Conservation (phyloP, 1,139 yeast species). For the Ogataea hybrid region DNA sequence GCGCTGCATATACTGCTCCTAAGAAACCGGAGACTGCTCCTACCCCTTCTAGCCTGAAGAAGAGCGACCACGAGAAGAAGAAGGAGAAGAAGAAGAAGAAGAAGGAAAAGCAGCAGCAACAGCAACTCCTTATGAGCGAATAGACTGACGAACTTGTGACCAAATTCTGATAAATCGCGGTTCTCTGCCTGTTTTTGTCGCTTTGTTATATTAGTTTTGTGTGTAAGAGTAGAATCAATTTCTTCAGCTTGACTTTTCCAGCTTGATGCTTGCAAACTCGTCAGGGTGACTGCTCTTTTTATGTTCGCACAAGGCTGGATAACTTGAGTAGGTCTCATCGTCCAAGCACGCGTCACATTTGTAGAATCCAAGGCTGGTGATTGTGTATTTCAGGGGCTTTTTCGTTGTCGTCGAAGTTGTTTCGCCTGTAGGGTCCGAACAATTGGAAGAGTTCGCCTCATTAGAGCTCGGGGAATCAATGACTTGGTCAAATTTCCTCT, state of each 20-base stretch:
- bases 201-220: slow-evolving; percentile 13
- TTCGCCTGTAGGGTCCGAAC: slow-evolving; percentile 2
- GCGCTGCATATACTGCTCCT: slow-evolving; percentile 33
- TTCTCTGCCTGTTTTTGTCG: slow-evolving; percentile 6
- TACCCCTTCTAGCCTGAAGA: slow-evolving; percentile 28
- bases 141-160: slow-evolving; percentile 3
- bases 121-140: slow-evolving; percentile 9
- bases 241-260: slow-evolving; percentile 5
- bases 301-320: slow-evolving; percentile 22
- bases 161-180: slow-evolving; percentile 2
- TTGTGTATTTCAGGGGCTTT: slow-evolving; percentile 19
- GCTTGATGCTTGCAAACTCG: slow-evolving; percentile 12
- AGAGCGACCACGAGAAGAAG: slow-evolving; percentile 31
- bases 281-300: slow-evolving; percentile 17
- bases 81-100: slow-evolving; percentile 41
- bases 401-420: slow-evolving; percentile 1
- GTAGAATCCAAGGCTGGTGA: slow-evolving; percentile 19
- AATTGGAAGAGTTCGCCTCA: neutral
- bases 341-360: slow-evolving; percentile 20
- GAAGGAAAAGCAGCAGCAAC: slow-evolving; percentile 20
- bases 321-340: slow-evolving; percentile 15
- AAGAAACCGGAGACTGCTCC: slow-evolving; percentile 25
- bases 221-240: slow-evolving; percentile 6
- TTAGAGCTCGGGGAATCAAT: neutral
- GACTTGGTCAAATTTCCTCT: slow-evolving; percentile 5